Evolutionary conservation across 768 basidiomycete genomes (phyloP).

Genomic region (Suillus fuscotomentosus): DNA sequence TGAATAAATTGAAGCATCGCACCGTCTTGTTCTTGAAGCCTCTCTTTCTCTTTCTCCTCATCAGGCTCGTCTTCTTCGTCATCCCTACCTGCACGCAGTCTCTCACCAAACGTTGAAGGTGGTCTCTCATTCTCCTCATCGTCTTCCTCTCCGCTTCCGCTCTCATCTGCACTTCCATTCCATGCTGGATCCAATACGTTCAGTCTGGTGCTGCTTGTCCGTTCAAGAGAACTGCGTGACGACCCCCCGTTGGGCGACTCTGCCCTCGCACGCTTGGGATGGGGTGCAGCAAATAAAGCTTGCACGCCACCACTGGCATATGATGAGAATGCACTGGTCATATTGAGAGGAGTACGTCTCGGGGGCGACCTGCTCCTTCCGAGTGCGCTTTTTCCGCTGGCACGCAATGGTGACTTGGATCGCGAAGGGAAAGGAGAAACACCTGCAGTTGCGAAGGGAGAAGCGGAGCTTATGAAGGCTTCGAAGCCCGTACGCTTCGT

Average conservation of each 20-base stretch:
- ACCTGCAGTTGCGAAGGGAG: slow-evolving; percentile 43
- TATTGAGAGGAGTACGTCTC: slow-evolving; percentile 39
- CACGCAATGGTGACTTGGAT: slow-evolving; percentile 52
- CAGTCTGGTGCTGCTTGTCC: slow-evolving; percentile 24
- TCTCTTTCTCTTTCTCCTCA: slow-evolving; percentile 44
- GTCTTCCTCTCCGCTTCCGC: slow-evolving; percentile 39
- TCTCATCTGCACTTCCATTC: slow-evolving; percentile 40
- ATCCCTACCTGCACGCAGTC: slow-evolving; percentile 60
- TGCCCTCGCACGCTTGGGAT: slow-evolving; percentile 54
- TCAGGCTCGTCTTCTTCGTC: slow-evolving; percentile 49
- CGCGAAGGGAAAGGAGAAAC: slow-evolving; percentile 32
- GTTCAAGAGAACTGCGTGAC: slow-evolving; percentile 45
- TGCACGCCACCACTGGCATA: slow-evolving; percentile 53
- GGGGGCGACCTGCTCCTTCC: slow-evolving; percentile 56
- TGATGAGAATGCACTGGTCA: slow-evolving; percentile 57
- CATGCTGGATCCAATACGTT: slow-evolving; percentile 32
- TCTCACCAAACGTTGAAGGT: slow-evolving; percentile 58
- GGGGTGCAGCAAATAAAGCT: slow-evolving; percentile 43
- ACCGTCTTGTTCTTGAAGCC: slow-evolving; percentile 71
- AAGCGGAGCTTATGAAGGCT: slow-evolving; percentile 50
- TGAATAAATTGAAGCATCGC: slow-evolving; percentile 16
- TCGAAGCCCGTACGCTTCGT: slow-evolving; percentile 57
- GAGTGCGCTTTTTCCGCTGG: slow-evolving; percentile 22
- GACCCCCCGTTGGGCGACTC: slow-evolving; percentile 46
- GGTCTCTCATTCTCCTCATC: slow-evolving; percentile 34